Evolutionary conservation across 2,329 filamentous ascomycete genomes (phyloP), one percentile per base, ranked within the genome.

Genomic region (Fusarium annulatum): DNA sequence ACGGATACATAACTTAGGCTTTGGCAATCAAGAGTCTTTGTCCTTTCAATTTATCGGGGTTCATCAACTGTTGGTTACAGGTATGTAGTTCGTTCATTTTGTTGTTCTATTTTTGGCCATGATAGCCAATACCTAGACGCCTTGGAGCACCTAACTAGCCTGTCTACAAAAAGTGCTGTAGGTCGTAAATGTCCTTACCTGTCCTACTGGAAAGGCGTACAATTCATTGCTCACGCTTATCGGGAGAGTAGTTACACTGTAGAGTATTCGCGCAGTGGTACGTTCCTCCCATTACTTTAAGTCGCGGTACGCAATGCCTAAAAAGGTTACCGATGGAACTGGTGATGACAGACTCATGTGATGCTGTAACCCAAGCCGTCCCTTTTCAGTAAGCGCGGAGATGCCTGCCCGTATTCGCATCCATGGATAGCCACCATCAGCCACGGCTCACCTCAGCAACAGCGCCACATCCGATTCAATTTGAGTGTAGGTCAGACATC

Each of bases 301-400:
- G 52, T 30, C 23, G 49, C 7, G 21, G 39, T 38, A 61, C 58
- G n/a, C 39, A 59, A 53, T 62, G 56, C 55, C 30, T 11, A 46
- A 46, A 46, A 57, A 67, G 65, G 71, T 51, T 75, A 69, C 58
- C 42, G 53, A 62, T 48, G 60, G 48, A 51, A 39, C 49, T 36
- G 45, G 30, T 63, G 52, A 64, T 64, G 64, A 68, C 58, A 36
- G 49, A 49, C 68, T 72, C 60, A 72, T 66, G 63, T 71, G 62
- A 64, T 75, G 69, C 71, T 69, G 26, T 56, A 43, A 56, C 67
- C 60, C 67, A 64, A 55, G 63, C n/a, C 14, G 39, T 34, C 62
- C 48, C 41, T 58, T 43, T 52, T 30, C 34, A 51, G 36, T 57
- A 48, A 46, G 48, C 63, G 43, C 18, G 38, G 51, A 34, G 51